These are phyloP conservation scores for Lactuca sativa DNA, from an alignment of 129 eudicot genomes.

Conservation along the genomic window DNA sequence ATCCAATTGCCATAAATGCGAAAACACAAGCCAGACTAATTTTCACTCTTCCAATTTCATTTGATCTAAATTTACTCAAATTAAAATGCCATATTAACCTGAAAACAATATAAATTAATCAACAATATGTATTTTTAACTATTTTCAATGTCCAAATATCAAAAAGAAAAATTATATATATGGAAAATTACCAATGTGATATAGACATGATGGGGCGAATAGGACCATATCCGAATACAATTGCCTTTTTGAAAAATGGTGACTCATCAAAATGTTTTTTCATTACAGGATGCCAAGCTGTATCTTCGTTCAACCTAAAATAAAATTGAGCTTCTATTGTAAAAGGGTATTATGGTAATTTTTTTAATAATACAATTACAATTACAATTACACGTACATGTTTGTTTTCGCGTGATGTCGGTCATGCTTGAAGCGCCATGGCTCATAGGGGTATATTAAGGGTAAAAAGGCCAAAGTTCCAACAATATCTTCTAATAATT, in stretches of 20 bases:
- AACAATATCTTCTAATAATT: slow-evolving; percentile 88
- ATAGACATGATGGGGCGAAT: slow-evolving; percentile 83
- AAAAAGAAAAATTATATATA: not conserved
- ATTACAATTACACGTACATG: slow-evolving; percentile 51
- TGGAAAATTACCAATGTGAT: slow-evolving; percentile 72
- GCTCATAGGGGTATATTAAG: slow-evolving; percentile 89
- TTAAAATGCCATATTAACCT: slow-evolving; percentile 87
- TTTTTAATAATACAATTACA: not conserved
- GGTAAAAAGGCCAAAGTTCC: slow-evolving; percentile 94
- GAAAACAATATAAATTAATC: slow-evolving; percentile 11
- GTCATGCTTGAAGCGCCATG: slow-evolving; percentile 98
- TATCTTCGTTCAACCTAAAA: slow-evolving; percentile 76
- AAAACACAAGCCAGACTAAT: slow-evolving; percentile 82
- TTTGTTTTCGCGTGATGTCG: slow-evolving; percentile 96
- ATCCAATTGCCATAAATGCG: slow-evolving; percentile 87
- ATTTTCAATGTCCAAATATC: not conserved
- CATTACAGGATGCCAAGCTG: slow-evolving; percentile 91
- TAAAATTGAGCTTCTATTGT: not conserved
- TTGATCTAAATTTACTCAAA: slow-evolving; percentile 70
- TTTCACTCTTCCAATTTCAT: slow-evolving; percentile 69
- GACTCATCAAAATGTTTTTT: slow-evolving; percentile 49
- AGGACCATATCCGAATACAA: slow-evolving; percentile 78
- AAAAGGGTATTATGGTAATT: not conserved
- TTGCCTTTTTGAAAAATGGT: slow-evolving; percentile 57
- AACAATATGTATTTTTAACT: not conserved